Conservation (phyloP, 108 stramenopile genomes). For the Discostella stelligeroides region DNA sequence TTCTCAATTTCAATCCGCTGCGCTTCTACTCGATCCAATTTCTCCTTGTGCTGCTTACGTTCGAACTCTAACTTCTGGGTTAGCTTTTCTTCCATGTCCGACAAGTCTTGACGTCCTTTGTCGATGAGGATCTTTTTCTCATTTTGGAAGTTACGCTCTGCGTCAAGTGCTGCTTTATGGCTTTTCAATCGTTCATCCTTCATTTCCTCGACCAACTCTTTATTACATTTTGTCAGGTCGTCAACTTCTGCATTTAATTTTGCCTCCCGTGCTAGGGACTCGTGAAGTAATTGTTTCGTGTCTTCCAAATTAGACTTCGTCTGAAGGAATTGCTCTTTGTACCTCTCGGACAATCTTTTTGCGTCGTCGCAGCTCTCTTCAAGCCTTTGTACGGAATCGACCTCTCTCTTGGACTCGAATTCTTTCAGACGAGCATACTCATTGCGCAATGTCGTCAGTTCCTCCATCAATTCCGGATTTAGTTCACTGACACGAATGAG, state of each 20-base stretch:
- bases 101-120: conserved; percentile 40
- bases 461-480: conserved; percentile 77
- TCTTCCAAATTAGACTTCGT: conserved; percentile 68
- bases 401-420: conserved; percentile 78
- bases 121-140: conserved; percentile 43
- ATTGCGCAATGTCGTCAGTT: conserved; percentile 71
- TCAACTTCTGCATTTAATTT: conserved; percentile 32
- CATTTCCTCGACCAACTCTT: conserved; percentile 37
- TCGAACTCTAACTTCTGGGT: conserved; percentile 35
- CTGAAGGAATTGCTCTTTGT: conserved; percentile 66
- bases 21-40: conserved; percentile 38
- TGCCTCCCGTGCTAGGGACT: conserved; percentile 28
- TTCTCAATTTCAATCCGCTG: conserved; percentile 34
- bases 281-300: conserved; percentile 44
- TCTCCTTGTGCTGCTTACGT: conserved; percentile 40
- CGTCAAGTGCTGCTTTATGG: conserved; percentile 48
- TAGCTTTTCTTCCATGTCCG: conserved; percentile 30
- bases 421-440: conserved; percentile 73
- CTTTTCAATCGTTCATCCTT: conserved; percentile 43
- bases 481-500: conserved; percentile 55
- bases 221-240: conserved; percentile 17
- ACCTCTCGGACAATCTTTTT: conserved; percentile 58
- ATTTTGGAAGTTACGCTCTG: conserved; percentile 31
- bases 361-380: conserved; percentile 75
- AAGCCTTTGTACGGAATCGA: conserved; percentile 70